Base-by-base conservation (phyloP, 176 grass and related monocot genomes). In the Phyllostachys edulis region DNA sequence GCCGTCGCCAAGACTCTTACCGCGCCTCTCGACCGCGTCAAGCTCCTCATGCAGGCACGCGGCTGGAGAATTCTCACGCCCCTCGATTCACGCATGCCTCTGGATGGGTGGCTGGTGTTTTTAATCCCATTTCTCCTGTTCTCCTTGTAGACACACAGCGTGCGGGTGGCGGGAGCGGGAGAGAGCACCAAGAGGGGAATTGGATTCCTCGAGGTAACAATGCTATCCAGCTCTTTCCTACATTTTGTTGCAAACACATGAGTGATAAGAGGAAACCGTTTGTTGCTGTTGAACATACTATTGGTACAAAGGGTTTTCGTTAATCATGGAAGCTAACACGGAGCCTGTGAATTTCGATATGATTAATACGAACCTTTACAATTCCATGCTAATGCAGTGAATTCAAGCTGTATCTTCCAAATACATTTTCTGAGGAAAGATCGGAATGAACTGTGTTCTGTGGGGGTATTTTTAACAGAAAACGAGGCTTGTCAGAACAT, bases 11-110 rank as follows among this genome's bases (percentile, higher is more conserved):
- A n/a, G n/a, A n/a, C n/a, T n/a, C n/a, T n/a, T n/a, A n/a, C n/a
- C n/a, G n/a, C n/a, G n/a, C 96, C 93, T 13, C 89, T 98, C 61
- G 96, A 98, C 80, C 96, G 96, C 67, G 89, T 92, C 82, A 98
- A 98, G 86, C 84, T 98, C 37, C 96, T 98, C 80, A 98, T 98
- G 96, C 96, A 98, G 94, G 94, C 52, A 60, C 11, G 11, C 21
- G 17, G 40, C 7, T 71, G 9, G 54, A 21, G 20, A 56, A 41
- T 46, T 42, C 15, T 51, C 11, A 44, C 21, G 5, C 15, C 44
- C 54, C 6, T 34, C 5, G 9, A 14, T 59, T 73, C 8, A 20
- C 23, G 9, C 50, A 14, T n/a, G 9, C 62, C 54, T 42, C 5
- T 9, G n/a, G 23, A 5, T 49, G 40, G 21, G 15, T 64, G 62